Percentiles rank a stretch among this genome's conserved stretches.
phyloP scores from a whole-genome alignment of 73 alveolate species.

The Stentor roeselii region DNA sequence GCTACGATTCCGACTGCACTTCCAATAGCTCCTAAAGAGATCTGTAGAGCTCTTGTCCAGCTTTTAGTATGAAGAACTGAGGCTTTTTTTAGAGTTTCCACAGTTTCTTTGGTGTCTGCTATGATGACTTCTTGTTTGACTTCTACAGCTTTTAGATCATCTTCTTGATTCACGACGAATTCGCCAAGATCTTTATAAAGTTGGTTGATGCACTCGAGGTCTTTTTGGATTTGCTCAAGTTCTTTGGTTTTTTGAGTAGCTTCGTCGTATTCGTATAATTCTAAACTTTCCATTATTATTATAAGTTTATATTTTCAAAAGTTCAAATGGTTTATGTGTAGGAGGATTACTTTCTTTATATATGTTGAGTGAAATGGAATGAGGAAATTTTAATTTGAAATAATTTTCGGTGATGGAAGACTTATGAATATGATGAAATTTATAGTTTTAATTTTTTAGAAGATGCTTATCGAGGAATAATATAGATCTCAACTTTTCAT shows the following conservation, averaged over 20 bases:
- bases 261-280: neutral
- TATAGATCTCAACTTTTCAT: too few species aligned
- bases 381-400: too few species aligned
- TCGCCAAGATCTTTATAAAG: neutral
- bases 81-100: neutral
- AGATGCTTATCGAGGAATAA: too few species aligned
- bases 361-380: too few species aligned
- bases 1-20: neutral
- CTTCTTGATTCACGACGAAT: neutral
- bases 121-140: neutral
- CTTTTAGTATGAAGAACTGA: neutral
- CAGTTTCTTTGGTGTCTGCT: neutral
- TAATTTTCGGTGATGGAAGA: too few species aligned
- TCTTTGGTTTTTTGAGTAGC: neutral
- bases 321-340: too few species aligned
- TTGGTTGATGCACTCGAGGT: neutral
- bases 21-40: neutral
- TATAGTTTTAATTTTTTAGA: too few species aligned
- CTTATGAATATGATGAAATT: too few species aligned
- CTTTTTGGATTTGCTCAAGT: neutral
- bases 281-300: too few species aligned
- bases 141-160: neutral
- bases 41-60: neutral
- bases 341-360: too few species aligned
- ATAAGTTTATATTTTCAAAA: too few species aligned